A percentile compares a stretch with the other conserved stretches of the same genome.
These are phyloP conservation scores for Salix koriyanagi DNA, from an alignment of 345 rosid species.

Conservation along the genomic window DNA sequence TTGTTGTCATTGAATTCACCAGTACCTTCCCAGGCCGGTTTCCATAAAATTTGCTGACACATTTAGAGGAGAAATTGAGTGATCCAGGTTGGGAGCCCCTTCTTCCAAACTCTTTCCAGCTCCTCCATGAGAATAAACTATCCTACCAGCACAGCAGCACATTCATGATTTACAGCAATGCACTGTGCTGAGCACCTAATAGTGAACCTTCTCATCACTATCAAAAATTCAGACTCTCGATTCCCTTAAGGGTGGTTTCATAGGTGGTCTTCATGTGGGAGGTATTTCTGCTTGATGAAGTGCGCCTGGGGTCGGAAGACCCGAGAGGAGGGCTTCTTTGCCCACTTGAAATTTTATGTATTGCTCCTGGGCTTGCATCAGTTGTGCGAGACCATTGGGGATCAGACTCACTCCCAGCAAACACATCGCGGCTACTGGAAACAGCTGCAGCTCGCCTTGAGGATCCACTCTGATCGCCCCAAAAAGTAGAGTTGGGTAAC, in stretches of 20 bases:
- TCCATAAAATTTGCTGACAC: not conserved
- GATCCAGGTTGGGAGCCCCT: conserved; percentile 9
- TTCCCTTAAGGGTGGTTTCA: conserved; percentile 65
- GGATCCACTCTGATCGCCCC: conserved; percentile 63
- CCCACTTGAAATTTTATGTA: conserved; percentile 44
- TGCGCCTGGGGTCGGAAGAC: conserved; percentile 56
- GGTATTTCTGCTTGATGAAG: conserved; percentile 48
- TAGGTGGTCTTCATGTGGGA: conserved; percentile 41
- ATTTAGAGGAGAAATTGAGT: not conserved
- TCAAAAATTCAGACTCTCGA: conserved; percentile 63
- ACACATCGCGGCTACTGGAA: conserved; percentile 57
- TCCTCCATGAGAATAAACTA: conserved; percentile 14
- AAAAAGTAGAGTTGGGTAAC: conserved; percentile 53
- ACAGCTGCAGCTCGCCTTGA: conserved; percentile 49
- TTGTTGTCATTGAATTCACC: not conserved
- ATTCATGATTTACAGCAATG: conserved; percentile 38
- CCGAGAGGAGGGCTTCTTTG: conserved; percentile 53
- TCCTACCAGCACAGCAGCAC: conserved; percentile 19
- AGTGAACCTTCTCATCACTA: conserved; percentile 45
- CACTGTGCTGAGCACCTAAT: conserved; percentile 21
- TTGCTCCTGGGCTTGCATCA: conserved; percentile 49
- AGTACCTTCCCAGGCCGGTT: not conserved
- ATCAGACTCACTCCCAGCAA: conserved; percentile 55
- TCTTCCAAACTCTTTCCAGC: conserved; percentile 11
- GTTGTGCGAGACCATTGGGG: conserved; percentile 44